phyloP scores from a whole-genome alignment of 805 yeast genomes.

The Kurtzmaniella cleridarum region DNA sequence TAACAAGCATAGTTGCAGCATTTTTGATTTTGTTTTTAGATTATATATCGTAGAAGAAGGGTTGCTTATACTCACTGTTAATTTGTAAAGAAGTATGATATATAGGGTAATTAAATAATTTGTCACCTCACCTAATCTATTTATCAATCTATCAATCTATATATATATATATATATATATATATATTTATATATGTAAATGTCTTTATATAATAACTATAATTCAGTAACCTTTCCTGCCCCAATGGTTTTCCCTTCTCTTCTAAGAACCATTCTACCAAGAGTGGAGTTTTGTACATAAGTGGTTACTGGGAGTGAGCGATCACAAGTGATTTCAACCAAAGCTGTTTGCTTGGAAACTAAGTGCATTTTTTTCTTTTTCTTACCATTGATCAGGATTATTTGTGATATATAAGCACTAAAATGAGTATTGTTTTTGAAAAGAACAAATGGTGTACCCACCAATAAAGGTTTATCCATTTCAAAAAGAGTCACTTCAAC shows the following conservation, averaged over 20 bases:
- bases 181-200: not conserved
- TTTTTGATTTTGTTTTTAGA: slow-evolving; percentile 31
- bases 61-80: too few species aligned
- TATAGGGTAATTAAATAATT: not conserved
- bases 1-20: slow-evolving; percentile 30
- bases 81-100: not conserved
- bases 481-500: slow-evolving; percentile 30
- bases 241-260: slow-evolving; percentile 68
- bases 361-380: slow-evolving; percentile 52
- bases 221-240: slow-evolving; percentile 44
- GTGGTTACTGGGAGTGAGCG: slow-evolving; percentile 48
- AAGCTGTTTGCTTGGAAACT: slow-evolving; percentile 53
- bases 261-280: slow-evolving; percentile 68
- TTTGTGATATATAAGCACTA: slow-evolving; percentile 59
- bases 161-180: not conserved
- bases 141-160: too few species aligned
- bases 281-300: slow-evolving; percentile 40
- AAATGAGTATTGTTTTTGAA: slow-evolving; percentile 72
- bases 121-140: too few species aligned
- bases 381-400: slow-evolving; percentile 25
- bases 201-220: not conserved
- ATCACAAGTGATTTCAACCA: slow-evolving; percentile 45
- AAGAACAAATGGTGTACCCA: slow-evolving; percentile 73
- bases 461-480: slow-evolving; percentile 62
- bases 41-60: slow-evolving; percentile 21